These are phyloP conservation scores for Lagenidium giganteum DNA, from an alignment of 352 stramenopile genomes.

Conservation along the genomic window DNA sequence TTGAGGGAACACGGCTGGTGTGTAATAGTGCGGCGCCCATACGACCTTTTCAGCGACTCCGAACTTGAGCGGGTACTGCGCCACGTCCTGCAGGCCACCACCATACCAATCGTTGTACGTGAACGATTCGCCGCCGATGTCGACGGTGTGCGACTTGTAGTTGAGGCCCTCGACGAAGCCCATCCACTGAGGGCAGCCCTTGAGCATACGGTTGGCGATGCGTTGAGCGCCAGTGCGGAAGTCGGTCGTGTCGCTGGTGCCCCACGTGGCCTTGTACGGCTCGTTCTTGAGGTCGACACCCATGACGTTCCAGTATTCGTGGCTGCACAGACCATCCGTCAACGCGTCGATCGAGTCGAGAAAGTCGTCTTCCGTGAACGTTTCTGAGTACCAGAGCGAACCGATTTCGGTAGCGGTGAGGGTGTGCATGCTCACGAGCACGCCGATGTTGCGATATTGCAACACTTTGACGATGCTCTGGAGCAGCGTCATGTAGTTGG, in stretches of 20 bases:
- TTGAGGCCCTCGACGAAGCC: slow-evolving; percentile 32
- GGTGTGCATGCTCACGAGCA: slow-evolving; percentile 43
- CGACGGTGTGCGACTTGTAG: slow-evolving; percentile 18
- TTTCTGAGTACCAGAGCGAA: slow-evolving; percentile 34
- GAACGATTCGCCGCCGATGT: slow-evolving; percentile 21
- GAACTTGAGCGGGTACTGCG: slow-evolving; percentile 11
- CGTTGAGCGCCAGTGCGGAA: slow-evolving; percentile 18
- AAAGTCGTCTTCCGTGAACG: slow-evolving; percentile 28
- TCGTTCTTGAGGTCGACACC: slow-evolving; percentile 65
- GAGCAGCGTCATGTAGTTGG: slow-evolving; percentile 11
- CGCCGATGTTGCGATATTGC: slow-evolving; percentile 21
- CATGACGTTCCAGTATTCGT: slow-evolving; percentile 54
- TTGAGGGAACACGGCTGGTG: slow-evolving; percentile 21
- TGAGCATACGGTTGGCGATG: slow-evolving; percentile 24
- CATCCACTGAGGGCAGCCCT: slow-evolving; percentile 26
- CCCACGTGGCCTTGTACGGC: slow-evolving; percentile 43
- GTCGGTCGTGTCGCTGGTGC: slow-evolving; percentile 19
- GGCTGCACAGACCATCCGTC: slow-evolving; percentile 15
- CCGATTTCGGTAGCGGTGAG: slow-evolving; percentile 21
- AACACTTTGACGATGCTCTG: slow-evolving; percentile 15
- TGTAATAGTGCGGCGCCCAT: slow-evolving; percentile 35
- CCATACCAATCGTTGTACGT: slow-evolving; percentile 34
- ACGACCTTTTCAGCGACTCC: slow-evolving; percentile 19
- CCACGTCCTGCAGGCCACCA: slow-evolving; percentile 25
- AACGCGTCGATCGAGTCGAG: slow-evolving; percentile 38